Percentiles rank a stretch among this genome's conserved stretches.
These are phyloP conservation scores for Platanthera zijinensis DNA, from an alignment of 106 monocot genomes.

Conservation along the genomic window DNA sequence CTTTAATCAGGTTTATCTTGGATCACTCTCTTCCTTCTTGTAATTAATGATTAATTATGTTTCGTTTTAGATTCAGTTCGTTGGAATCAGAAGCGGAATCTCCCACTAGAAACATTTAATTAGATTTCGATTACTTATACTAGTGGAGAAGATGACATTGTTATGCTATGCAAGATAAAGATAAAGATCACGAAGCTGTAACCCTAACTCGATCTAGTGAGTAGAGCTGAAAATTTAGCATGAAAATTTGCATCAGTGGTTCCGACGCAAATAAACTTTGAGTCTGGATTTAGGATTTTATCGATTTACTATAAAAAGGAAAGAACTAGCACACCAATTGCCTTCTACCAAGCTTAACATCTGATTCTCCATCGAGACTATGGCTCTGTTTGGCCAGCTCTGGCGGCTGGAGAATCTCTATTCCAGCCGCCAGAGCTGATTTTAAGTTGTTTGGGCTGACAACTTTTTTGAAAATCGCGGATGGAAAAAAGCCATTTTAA, in stretches of 20 bases:
- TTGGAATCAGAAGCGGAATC: not conserved
- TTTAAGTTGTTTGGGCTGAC: too few species aligned
- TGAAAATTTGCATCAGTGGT: not conserved
- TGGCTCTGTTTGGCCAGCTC: too few species aligned
- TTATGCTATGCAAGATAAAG: not conserved
- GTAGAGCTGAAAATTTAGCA: not conserved
- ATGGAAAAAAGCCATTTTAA: too few species aligned
- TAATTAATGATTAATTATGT: not conserved
- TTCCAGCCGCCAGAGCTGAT: too few species aligned
- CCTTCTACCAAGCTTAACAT: not conserved
- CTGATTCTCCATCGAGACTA: not conserved
- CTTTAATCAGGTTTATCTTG: conserved; percentile 83
- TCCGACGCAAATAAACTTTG: not conserved
- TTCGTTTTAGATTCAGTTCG: not conserved
- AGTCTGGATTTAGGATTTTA: not conserved
- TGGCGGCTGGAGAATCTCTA: too few species aligned
- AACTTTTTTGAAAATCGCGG: too few species aligned
- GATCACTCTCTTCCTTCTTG: not conserved
- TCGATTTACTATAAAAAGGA: not conserved
- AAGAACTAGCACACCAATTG: not conserved
- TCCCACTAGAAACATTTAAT: not conserved
- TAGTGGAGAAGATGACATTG: not conserved
- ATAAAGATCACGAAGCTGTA: not conserved
- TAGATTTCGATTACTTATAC: not conserved
- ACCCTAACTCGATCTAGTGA: not conserved